Base-by-base conservation (phyloP, 768 basidiomycete species). In the Boletellus ananas region DNA sequence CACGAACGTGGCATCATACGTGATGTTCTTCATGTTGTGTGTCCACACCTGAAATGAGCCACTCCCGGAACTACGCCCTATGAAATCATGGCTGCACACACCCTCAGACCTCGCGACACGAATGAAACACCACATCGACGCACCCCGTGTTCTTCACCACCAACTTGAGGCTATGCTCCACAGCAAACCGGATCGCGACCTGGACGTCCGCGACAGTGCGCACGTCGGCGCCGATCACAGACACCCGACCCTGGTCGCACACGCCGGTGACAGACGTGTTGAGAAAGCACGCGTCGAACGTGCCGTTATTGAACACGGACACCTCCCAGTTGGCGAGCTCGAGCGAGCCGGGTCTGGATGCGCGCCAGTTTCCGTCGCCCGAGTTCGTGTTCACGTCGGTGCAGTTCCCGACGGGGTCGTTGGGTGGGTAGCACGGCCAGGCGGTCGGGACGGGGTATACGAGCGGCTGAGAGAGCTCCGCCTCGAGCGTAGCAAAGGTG, bases 11-110 rank as follows among this genome's bases (percentile, higher is more conserved):
- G 64, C 3, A 25, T 67, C 49, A 43, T 69, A 72, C 3, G 63
- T 65, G 50, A 74, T 71, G 37, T 71, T 62, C 60, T 74, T 71
- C 58, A 76, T 60, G 33, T 72, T 58, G 34, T 74, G 76, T 0
- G 72, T 76, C 71, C 73, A 78, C 25, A 78, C 57, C 43, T 72
- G 49, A 43, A 77, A 71, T 1, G 70, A 61, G 3, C 69, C 70
- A 6, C 64, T 56, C 10, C 71, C 73, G 31, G 68, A 51, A 45
- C 72, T 74, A 3, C 74, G 65, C 29, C 74, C 74, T 16, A 75
- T 62, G 40, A 54, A 73, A 51, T 75, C 72, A 49, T 75, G 75
- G 7, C 69, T 69, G 29, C 29, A 7, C 11, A 34, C 0, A 33
- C 4, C 31, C 9, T 23, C 16, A 7, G n/a, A 6, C 0, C 7